Base-by-base conservation (phyloP, 2,329 filamentous ascomycete genomes). In the Ascochyta clinopodiicola region DNA sequence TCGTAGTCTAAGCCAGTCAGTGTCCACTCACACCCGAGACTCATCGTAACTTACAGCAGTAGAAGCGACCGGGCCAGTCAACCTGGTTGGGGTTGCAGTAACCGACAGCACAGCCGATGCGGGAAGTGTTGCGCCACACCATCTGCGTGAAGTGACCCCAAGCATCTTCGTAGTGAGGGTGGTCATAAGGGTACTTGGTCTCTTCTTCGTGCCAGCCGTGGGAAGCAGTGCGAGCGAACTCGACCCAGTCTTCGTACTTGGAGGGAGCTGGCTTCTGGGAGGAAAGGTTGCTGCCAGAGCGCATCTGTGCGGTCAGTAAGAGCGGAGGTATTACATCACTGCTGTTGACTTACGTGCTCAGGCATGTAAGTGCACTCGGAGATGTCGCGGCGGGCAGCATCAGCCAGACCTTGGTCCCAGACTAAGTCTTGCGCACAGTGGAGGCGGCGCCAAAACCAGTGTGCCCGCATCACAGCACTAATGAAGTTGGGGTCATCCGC, bases 91-190 rank as follows among this genome's bases (percentile, higher is more conserved):
- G 51, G 38, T 62, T 56, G 61, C 73, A 74, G 49, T 68, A 59
- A 17, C 61, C 64, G 3, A 74, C 36, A 37, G 74, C 73, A 53
- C 74, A 77, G 34, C 74, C 74, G 27, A 77, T 57, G n/a, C 64
- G 68, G 2, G 67, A 60, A 12, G 64, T 67, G 56, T 72, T 70
- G 44, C 72, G 72, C 74, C 74, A 77, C 45, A 77, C 73, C 60
- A 77, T 61, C 64, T 77, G 74, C 6, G 71, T 70, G 63, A 77
- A 77, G 64, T 77, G 73, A 19, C 70, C 72, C 64, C 68, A 71
- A 7, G 64, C 57, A n/a, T 58, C 56, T 13, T 67, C 60, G 29
- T 60, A 72, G 51, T 64, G 56, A 5, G 71, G 73, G 19, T 69
- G 60, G 44, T 67, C 58, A 56, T 73, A 75, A 9, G 71, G 70